These are phyloP conservation scores for Dictyostelium intermedium DNA, from an alignment of 78 protist species.

Conservation along the genomic window DNA sequence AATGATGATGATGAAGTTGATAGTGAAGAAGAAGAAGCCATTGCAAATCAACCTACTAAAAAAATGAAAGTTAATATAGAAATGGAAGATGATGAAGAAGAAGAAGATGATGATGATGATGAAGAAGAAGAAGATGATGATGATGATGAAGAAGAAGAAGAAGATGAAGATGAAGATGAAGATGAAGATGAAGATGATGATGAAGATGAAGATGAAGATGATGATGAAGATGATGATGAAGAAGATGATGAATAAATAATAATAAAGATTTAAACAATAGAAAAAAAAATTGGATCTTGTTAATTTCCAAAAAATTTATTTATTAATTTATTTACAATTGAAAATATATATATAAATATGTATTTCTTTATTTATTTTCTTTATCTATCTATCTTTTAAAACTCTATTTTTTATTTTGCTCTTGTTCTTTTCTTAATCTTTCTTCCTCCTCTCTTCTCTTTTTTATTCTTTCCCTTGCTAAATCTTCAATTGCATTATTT, in stretches of 20 bases:
- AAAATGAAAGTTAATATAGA: conserved; percentile 25
- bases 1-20: not conserved
- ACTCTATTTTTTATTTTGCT: not conserved
- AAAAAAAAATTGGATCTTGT: not conserved
- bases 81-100: not conserved
- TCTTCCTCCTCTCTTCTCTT: conserved; percentile 28
- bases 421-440: not conserved
- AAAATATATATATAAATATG: not conserved
- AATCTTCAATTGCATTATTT: conserved; percentile 16
- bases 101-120: not conserved
- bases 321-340: not conserved
- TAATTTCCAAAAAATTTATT: too few species aligned
- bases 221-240: conserved; percentile 12
- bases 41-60: not conserved
- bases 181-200: not conserved
- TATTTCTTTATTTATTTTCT: not conserved
- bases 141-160: not conserved
- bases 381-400: not conserved
- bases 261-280: not conserved
- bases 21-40: conserved; percentile 18
- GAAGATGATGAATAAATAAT: conserved; percentile 1
- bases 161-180: not conserved
- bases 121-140: not conserved
- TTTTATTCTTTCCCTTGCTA: conserved; percentile 31
- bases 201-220: not conserved